Base-by-base conservation (phyloP, 306 rosid species). In the Begonia loranthoides region DNA sequence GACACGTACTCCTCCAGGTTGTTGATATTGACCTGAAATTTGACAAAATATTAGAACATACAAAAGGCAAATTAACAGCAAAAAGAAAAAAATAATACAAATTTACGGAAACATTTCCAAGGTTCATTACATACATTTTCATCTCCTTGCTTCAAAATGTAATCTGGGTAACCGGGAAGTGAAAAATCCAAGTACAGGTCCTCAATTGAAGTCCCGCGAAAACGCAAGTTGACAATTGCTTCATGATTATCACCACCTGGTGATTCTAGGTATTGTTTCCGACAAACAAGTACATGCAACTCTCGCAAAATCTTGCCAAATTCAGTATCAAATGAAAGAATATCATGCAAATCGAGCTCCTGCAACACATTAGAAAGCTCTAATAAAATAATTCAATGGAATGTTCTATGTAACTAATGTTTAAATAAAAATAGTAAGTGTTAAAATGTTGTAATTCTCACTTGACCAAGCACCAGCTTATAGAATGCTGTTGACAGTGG, bases 341-440 rank as follows among this genome's bases (percentile, higher is more conserved):
- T 67, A 75, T 86, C 99, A 44, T 92, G 84, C 73, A 92, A 71
- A 83, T 92, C 99, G 72, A 92, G 99, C 47, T 92, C 99, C 99
- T 92, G 82, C 57, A 68, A 64, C 40, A 56, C 41, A 28, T 4
- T 28, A 28, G 36, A 28, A 28, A 28, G 8, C 8, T 28, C 9
- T 28, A 28, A 28, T 28, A 28, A 28, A 7, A 28, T 5, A 28
- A 28, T 28, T 28, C 36, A 28, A 28, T 28, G 36, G 36, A 28
- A 28, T 5, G 36, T 28, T 7, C 36, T 4, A 28, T 28, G 36
- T 28, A 28, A 28, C 36, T 28, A 28, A 28, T 28, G 36, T 28
- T 28, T 1, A 28, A 1, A 19, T 19, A 19, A 19, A 58, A 45
- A 1, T 28, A 15, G 6, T 3, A 28, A 17, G 17, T 8, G 45